Evolutionary conservation across 768 basidiomycete genomes (phyloP).

Genomic region (Zangia roseola): DNA sequence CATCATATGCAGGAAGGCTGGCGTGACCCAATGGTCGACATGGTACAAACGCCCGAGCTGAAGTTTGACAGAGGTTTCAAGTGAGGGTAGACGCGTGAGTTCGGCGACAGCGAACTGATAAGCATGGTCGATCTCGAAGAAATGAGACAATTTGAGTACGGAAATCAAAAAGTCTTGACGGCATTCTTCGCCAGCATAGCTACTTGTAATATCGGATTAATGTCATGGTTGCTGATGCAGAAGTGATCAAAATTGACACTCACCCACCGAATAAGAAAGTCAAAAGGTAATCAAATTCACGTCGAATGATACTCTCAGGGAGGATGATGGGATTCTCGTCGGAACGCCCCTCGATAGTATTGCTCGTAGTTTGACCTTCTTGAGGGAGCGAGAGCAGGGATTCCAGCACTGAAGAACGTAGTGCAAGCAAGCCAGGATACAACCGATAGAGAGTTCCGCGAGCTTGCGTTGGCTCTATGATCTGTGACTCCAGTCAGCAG

Average conservation of each 20-base stretch:
- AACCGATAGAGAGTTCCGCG: not conserved
- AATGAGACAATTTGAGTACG: slow-evolving; percentile 2
- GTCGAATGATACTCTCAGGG: not conserved
- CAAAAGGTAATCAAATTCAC: slow-evolving; percentile 3
- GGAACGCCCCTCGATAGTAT: not conserved
- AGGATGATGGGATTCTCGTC: slow-evolving; percentile 4
- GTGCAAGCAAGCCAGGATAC: not conserved
- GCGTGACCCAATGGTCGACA: slow-evolving; percentile 13
- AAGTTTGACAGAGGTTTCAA: not conserved
- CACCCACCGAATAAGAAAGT: not conserved
- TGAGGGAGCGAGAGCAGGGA: not conserved
- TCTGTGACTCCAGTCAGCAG: no score
- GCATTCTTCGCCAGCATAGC: slow-evolving; percentile 5
- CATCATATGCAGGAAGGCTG: slow-evolving; percentile 3
- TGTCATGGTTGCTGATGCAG: no score
- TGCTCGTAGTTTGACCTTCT: not conserved
- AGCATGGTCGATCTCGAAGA: slow-evolving; percentile 3
- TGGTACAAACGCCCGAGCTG: slow-evolving; percentile 4
- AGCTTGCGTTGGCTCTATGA: no score
- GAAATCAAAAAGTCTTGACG: slow-evolving; percentile 1
- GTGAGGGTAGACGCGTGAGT: not conserved
- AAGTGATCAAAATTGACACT: not conserved
- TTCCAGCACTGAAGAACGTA: not conserved
- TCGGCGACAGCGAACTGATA: slow-evolving; percentile 6
- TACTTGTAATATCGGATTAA: no score